Conservation (phyloP, 371 early-diverging fungal species). For the Zopfochytrium polystomum region DNA sequence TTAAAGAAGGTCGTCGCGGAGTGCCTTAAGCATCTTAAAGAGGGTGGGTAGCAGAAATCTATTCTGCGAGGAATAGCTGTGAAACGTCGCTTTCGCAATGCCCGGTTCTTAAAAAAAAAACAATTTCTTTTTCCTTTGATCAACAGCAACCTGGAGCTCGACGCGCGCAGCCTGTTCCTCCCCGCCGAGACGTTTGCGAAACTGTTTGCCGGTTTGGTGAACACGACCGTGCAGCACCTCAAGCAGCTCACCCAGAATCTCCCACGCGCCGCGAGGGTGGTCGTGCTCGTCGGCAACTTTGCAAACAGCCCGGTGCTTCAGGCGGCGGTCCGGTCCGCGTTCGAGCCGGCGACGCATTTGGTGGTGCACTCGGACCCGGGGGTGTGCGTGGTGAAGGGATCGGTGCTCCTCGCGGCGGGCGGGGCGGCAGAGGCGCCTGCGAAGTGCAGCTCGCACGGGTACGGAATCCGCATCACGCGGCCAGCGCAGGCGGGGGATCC, state of each 20-base stretch:
- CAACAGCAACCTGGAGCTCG: neutral
- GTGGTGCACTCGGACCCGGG: constrained; percentile 1
- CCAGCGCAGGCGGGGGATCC: neutral
- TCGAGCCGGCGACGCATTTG: neutral
- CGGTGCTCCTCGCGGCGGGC: constrained; percentile 5
- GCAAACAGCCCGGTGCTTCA: neutral
- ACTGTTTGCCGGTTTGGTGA: neutral
- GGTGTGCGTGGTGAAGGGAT: constrained; percentile 2
- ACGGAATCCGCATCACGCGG: too few relatives aligned
- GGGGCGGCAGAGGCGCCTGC: neutral
- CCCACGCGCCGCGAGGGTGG: too few relatives aligned
- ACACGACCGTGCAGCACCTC: constrained; percentile 1
- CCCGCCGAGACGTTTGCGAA: neutral
- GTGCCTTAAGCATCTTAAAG: too few relatives aligned
- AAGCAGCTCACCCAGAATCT: neutral
- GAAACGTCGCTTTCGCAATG: too few relatives aligned
- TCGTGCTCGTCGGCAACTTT: constrained; percentile 12
- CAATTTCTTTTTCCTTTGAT: too few relatives aligned
- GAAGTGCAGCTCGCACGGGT: too few relatives aligned
- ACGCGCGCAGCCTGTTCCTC: neutral
- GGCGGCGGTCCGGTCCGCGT: neutral
- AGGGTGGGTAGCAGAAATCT: neutral
- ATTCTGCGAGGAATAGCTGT: neutral
- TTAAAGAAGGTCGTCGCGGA: neutral
- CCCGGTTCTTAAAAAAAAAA: too few relatives aligned